Conservation (phyloP, 257 asterid genomes). For the Nemophila menziesii region DNA sequence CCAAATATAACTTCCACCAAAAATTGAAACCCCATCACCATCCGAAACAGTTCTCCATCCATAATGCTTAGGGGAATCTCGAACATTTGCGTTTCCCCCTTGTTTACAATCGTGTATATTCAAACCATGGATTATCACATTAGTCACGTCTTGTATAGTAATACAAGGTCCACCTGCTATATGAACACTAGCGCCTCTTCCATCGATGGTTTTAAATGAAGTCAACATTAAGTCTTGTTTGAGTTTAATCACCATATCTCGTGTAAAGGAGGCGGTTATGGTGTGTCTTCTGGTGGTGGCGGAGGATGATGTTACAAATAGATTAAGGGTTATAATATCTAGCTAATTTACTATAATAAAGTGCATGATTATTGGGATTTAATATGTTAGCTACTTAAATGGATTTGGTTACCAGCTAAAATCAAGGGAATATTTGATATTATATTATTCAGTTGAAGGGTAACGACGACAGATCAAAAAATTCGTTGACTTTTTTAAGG, state of each 20-base stretch:
- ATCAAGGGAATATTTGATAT: too few species aligned
- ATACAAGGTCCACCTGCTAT: conserved; percentile 18
- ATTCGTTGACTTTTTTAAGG: too few species aligned
- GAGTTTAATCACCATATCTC: conserved; percentile 17
- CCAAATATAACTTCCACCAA: conserved; percentile 10
- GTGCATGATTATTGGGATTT: too few species aligned
- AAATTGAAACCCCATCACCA: conserved; percentile 18
- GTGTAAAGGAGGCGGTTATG: too few species aligned
- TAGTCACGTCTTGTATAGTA: conserved; percentile 11
- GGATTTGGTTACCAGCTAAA: too few species aligned
- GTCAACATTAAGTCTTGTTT: conserved; percentile 16
- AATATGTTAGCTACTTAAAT: too few species aligned
- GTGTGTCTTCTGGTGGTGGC: too few species aligned
- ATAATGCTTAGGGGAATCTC: conserved; percentile 7
- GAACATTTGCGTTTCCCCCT: conserved; percentile 8
- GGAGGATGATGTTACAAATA: too few species aligned
- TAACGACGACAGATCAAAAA: too few species aligned
- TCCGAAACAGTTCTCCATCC: conserved; percentile 14
- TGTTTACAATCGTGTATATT: conserved; percentile 15
- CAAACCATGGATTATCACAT: conserved; percentile 17
- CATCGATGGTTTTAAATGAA: conserved; percentile 14
- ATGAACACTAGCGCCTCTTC: conserved; percentile 15
- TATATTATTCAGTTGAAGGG: too few species aligned
- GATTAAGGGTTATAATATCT: too few species aligned
- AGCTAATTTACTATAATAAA: too few species aligned